These are phyloP conservation scores for Neopestalotiopsis clavispora DNA, from an alignment of 2,329 filamentous ascomycete genomes.

Conservation along the genomic window DNA sequence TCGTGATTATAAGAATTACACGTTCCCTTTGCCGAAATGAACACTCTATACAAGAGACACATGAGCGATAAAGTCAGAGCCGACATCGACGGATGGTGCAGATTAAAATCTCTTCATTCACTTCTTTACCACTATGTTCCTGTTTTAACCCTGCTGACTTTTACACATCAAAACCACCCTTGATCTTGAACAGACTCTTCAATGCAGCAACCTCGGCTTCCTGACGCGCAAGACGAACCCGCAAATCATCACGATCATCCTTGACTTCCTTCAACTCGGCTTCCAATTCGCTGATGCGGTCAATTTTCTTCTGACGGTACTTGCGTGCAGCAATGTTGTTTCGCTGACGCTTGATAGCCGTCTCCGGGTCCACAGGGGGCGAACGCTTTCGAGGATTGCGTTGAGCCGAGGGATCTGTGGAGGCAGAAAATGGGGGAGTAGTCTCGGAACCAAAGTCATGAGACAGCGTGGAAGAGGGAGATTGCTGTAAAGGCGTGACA, in stretches of 20 bases:
- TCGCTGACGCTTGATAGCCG: conserved; percentile 62
- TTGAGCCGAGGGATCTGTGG: conserved; percentile 18
- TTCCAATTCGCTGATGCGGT: conserved; percentile 68
- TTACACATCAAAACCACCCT: conserved; percentile 20
- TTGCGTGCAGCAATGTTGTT: conserved; percentile 76
- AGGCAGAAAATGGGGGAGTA: conserved; percentile 20
- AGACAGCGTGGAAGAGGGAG: conserved; percentile 13
- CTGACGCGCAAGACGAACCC: conserved; percentile 64
- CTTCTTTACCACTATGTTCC: too few relatives aligned
- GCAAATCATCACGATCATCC: conserved; percentile 66
- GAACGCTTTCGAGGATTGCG: conserved; percentile 29
- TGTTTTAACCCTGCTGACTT: not conserved
- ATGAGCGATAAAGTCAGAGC: conserved; percentile 31
- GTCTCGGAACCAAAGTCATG: conserved; percentile 15
- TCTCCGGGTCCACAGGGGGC: conserved; percentile 34
- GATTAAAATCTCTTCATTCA: conserved; percentile 18
- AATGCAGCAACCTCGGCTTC: conserved; percentile 70
- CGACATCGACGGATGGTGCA: conserved; percentile 36
- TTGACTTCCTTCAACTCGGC: conserved; percentile 61
- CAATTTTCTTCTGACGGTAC: conserved; percentile 73
- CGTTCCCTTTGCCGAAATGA: conserved; percentile 35
- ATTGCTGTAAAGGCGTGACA: conserved; percentile 9
- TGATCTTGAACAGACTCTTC: conserved; percentile 51
- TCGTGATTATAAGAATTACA: conserved; percentile 32
- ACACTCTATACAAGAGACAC: conserved; percentile 26